phyloP scores from a whole-genome alignment of 495 filamentous ascomycete genomes.

The Aspergillus sclerotiicarbonarius region DNA sequence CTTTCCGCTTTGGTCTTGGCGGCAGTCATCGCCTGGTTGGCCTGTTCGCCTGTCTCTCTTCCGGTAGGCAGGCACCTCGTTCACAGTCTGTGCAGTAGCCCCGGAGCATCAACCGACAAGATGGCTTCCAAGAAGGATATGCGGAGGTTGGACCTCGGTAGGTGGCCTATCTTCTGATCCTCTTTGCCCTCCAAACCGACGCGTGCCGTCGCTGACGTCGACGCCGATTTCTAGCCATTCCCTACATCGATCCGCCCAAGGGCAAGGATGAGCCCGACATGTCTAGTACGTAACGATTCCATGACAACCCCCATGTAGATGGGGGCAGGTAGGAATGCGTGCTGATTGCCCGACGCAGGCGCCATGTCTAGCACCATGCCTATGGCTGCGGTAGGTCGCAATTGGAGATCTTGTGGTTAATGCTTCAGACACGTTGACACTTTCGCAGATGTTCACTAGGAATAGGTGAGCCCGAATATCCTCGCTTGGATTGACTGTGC shows the following conservation, averaged over 20 bases:
- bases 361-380: conserved; percentile 81
- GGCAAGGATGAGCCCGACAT: conserved; percentile 55
- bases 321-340: conserved; percentile 3
- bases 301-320: not conserved
- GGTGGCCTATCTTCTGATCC: conserved; percentile 18
- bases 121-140: conserved; percentile 68
- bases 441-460: conserved; percentile 73
- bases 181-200: not conserved
- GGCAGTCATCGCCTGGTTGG: conserved; percentile 8
- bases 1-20: conserved; percentile 19
- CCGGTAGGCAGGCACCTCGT: not conserved
- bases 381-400: conserved; percentile 74
- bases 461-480: conserved; percentile 62
- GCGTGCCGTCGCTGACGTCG: conserved; percentile 15
- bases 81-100: not conserved
- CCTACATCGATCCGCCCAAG: conserved; percentile 59
- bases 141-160: conserved; percentile 72
- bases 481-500: not conserved
- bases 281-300: conserved; percentile 38
- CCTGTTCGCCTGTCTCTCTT: conserved; percentile 8
- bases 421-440: conserved; percentile 19
- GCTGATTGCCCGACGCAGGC: conserved; percentile 42
- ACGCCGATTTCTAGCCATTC: conserved; percentile 50
- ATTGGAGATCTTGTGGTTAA: not conserved
- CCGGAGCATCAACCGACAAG: conserved; percentile 8